Conservation (phyloP, 306 rosid species). For the Alnus glutinosa region DNA sequence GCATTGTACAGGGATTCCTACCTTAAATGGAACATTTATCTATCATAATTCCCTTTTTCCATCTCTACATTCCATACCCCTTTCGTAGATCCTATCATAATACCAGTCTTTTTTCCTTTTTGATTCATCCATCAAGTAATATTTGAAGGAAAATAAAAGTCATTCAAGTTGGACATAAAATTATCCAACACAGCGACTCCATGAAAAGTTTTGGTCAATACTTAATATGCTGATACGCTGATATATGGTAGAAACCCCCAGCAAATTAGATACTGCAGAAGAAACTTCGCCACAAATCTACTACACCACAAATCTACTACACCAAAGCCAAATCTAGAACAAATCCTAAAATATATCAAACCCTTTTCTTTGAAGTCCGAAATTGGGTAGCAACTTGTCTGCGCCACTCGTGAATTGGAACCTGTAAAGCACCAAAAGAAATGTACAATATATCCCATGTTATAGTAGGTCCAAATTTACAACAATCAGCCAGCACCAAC, state of each 20-base stretch:
- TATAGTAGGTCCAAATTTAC: not conserved
- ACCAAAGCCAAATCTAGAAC: too few relatives aligned
- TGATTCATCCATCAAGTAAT: too few relatives aligned
- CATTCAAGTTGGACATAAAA: too few relatives aligned
- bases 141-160: too few relatives aligned
- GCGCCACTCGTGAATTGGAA: constrained; percentile 70
- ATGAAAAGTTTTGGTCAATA: too few relatives aligned
- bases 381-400: constrained; percentile 60
- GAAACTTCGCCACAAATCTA: not conserved
- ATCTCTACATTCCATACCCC: too few relatives aligned
- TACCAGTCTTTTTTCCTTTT: too few relatives aligned
- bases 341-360: not conserved
- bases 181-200: too few relatives aligned
- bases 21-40: too few relatives aligned
- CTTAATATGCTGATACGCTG: not conserved
- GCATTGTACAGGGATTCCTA: too few relatives aligned
- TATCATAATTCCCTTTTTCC: too few relatives aligned
- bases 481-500: constrained; percentile 6
- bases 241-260: not conserved
- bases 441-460: constrained; percentile 9
- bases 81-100: too few relatives aligned
- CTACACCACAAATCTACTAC: not conserved
- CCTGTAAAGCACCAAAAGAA: constrained; percentile 42
- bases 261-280: not conserved
- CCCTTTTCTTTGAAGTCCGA: constrained; percentile 30